phyloP scores from a whole-genome alignment of 108 stramenopile species.

The Fragilariopsis cylindrus region DNA sequence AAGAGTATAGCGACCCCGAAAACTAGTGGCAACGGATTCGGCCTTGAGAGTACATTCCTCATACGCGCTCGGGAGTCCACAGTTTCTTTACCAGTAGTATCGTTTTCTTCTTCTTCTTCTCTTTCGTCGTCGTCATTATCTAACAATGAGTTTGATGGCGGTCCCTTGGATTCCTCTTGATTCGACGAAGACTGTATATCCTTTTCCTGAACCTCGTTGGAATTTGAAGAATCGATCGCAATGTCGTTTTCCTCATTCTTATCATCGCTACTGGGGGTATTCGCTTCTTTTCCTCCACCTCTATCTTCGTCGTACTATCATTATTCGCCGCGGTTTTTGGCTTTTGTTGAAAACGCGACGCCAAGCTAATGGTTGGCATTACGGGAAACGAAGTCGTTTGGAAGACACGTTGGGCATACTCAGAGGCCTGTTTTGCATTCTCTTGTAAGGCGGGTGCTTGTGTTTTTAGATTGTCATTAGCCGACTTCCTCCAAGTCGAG shows the following conservation, averaged over 20 bases:
- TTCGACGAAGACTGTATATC: background rate
- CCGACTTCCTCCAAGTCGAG: conserved; percentile 30
- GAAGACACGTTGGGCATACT: conserved; percentile 14
- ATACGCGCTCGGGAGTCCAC: conserved; percentile 7
- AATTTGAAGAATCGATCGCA: background rate
- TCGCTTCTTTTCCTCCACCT: background rate
- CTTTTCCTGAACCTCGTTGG: background rate
- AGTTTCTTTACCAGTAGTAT: background rate
- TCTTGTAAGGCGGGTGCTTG: conserved; percentile 28
- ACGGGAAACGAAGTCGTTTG: conserved; percentile 5
- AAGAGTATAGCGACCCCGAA: conserved; percentile 39
- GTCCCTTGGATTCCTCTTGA: background rate
- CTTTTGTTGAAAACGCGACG: conserved; percentile 11
- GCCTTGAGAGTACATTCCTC: conserved; percentile 20
- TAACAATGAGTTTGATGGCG: background rate
- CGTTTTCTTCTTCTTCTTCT: background rate
- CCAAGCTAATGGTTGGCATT: conserved; percentile 14
- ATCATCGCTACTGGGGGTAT: background rate
- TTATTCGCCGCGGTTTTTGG: background rate
- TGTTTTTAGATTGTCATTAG: conserved; percentile 44
- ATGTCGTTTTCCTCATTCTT: background rate
- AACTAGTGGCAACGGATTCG: conserved; percentile 36
- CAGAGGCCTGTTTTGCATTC: conserved; percentile 27
- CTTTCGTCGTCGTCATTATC: conserved; percentile 2
- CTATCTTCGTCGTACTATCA: background rate